Conservation (phyloP, 2,329 filamentous ascomycete species). For the Hymenoscyphus scutula region DNA sequence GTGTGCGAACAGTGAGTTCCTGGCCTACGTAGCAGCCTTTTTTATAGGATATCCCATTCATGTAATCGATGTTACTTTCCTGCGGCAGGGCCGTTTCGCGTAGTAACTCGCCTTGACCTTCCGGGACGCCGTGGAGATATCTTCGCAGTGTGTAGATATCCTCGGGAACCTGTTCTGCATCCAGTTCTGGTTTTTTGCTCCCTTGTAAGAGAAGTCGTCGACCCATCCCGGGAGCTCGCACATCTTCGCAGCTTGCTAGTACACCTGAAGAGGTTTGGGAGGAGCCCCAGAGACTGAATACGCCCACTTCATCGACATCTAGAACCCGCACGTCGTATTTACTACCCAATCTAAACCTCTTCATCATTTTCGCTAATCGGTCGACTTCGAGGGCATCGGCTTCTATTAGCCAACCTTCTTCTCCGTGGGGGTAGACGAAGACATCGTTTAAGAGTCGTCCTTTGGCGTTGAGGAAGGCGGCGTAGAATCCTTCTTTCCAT, state of each 20-base stretch:
- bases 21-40: slow-evolving; percentile 98
- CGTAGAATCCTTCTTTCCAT: slow-evolving; percentile 62
- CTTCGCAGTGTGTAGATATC: slow-evolving; percentile 71
- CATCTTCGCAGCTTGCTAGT: slow-evolving; percentile 41
- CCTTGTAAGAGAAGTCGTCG: slow-evolving; percentile 46
- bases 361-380: slow-evolving; percentile 67
- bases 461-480: slow-evolving; percentile 80
- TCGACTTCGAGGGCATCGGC: slow-evolving; percentile 68
- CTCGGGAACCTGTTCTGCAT: slow-evolving; percentile 47
- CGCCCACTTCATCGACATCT: slow-evolving; percentile 59
- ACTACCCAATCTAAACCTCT: slow-evolving; percentile 79
- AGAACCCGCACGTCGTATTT: slow-evolving; percentile 70
- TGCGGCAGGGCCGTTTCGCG: slow-evolving; percentile 73
- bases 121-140: slow-evolving; percentile 77
- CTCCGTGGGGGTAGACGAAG: slow-evolving; percentile 69
- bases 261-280: no score
- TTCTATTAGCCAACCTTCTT: slow-evolving; percentile 68
- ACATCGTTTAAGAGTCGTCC: slow-evolving; percentile 86
- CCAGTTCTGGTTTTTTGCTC: slow-evolving; percentile 33
- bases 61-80: slow-evolving; percentile 85
- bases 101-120: slow-evolving; percentile 78
- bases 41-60: slow-evolving; percentile 82
- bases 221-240: slow-evolving; percentile 55
- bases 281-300: slow-evolving; percentile 75
- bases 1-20: slow-evolving; percentile 92